phyloP scores from a whole-genome alignment of 148 eudicot genomes.

The Nepenthes mirabilis region DNA sequence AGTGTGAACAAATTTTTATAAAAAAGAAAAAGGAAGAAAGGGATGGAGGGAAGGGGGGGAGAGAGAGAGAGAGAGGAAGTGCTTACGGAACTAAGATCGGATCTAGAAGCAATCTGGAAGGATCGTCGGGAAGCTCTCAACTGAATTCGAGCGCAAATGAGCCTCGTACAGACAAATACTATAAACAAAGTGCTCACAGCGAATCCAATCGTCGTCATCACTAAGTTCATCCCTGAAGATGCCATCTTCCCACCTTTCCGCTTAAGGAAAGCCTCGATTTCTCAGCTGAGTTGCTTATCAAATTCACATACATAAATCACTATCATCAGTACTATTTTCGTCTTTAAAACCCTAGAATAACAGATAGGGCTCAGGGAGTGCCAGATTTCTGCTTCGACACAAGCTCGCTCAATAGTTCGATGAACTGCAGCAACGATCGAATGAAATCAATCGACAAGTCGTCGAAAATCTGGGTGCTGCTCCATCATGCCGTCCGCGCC shows the following conservation, averaged over 20 bases:
- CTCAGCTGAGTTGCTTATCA: no score
- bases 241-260: conserved; percentile 18
- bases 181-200: conserved; percentile 76
- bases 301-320: no score
- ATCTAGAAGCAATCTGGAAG: conserved; percentile 37
- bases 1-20: not conserved
- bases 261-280: no score
- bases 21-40: not conserved
- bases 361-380: no score
- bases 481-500: no score
- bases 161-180: conserved; percentile 81
- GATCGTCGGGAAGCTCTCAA: conserved; percentile 48
- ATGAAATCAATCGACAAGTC: no score
- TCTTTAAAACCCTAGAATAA: no score
- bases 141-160: conserved; percentile 87
- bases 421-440: no score
- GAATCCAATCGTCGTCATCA: conserved; percentile 94
- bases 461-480: no score
- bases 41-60: not conserved
- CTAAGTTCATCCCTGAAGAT: conserved; percentile 62
- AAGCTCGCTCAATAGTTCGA: no score
- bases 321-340: no score
- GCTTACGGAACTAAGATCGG: conserved; percentile 57
- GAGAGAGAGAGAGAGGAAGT: not conserved
- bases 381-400: no score